These are phyloP conservation scores for Phytophthora boehmeriae DNA, from an alignment of 352 stramenopile species.

Conservation along the genomic window DNA sequence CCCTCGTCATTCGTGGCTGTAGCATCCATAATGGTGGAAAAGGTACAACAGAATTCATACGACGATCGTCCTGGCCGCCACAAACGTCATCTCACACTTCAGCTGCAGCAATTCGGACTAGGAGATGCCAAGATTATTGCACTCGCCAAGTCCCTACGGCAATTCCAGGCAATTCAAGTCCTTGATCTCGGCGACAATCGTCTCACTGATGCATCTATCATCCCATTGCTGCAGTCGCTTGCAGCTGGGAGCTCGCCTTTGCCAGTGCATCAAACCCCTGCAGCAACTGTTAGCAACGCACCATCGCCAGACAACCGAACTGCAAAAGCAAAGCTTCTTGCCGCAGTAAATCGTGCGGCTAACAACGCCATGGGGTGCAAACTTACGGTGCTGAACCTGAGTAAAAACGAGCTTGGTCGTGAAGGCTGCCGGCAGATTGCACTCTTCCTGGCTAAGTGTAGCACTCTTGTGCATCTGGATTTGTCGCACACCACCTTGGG, in stretches of 20 bases:
- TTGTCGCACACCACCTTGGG: conserved; percentile 60
- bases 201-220: conserved; percentile 67
- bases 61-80: conserved; percentile 31
- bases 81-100: conserved; percentile 57
- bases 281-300: not conserved
- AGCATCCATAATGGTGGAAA: conserved; percentile 44
- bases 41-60: conserved; percentile 29
- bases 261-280: not conserved
- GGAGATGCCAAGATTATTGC: conserved; percentile 65
- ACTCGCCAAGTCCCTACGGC: conserved; percentile 54
- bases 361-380: conserved; percentile 22
- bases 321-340: conserved; percentile 26
- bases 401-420: conserved; percentile 68
- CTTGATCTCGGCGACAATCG: conserved; percentile 74
- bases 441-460: conserved; percentile 51
- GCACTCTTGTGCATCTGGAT: conserved; percentile 56
- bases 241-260: conserved; percentile 18
- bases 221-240: conserved; percentile 60
- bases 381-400: conserved; percentile 67
- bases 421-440: conserved; percentile 64
- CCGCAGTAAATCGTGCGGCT: conserved; percentile 7
- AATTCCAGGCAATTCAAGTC: conserved; percentile 65
- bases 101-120: conserved; percentile 77
- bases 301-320: not conserved
- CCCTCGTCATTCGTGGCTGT: conserved; percentile 40